Percentiles rank a stretch among this genome's conserved stretches.
phyloP scores from a whole-genome alignment of 768 basidiomycete species.

The Hebeloma cylindrosporum region DNA sequence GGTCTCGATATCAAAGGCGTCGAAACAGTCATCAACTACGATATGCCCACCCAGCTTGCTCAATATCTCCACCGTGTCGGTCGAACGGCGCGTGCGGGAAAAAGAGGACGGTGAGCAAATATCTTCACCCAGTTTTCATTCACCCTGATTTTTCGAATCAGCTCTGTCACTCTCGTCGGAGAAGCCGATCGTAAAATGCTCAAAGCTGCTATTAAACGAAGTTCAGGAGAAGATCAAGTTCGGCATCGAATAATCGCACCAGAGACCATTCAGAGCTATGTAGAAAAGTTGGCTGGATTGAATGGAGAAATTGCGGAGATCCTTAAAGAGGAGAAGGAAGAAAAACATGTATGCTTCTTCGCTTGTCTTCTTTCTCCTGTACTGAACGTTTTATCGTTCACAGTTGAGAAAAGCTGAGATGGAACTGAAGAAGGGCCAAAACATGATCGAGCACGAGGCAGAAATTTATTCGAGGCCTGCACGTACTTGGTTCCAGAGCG shows the following conservation, averaged over 20 bases:
- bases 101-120: constrained; percentile 75
- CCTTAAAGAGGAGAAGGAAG: constrained; percentile 90
- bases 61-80: constrained; percentile 98
- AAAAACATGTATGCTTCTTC: constrained; percentile 70
- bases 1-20: constrained; percentile 98
- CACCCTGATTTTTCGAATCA: constrained; percentile 28
- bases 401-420: constrained; percentile 91
- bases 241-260: constrained; percentile 84
- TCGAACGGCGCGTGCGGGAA: constrained; percentile 93
- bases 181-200: constrained; percentile 96
- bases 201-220: constrained; percentile 92
- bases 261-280: constrained; percentile 72
- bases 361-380: constrained; percentile 1
- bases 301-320: constrained; percentile 79
- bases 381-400: constrained; percentile 7
- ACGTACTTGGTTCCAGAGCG: constrained; percentile 97
- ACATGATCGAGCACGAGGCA: constrained; percentile 88
- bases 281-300: constrained; percentile 62
- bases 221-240: constrained; percentile 73
- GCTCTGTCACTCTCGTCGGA: constrained; percentile 93
- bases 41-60: constrained; percentile 91
- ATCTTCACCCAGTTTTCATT: constrained; percentile 1
- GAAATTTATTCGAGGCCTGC: constrained; percentile 95
- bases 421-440: constrained; percentile 93
- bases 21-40: constrained; percentile 97